phyloP scores from a whole-genome alignment of 352 stramenopile genomes.

The Globisporangium yorkense region DNA sequence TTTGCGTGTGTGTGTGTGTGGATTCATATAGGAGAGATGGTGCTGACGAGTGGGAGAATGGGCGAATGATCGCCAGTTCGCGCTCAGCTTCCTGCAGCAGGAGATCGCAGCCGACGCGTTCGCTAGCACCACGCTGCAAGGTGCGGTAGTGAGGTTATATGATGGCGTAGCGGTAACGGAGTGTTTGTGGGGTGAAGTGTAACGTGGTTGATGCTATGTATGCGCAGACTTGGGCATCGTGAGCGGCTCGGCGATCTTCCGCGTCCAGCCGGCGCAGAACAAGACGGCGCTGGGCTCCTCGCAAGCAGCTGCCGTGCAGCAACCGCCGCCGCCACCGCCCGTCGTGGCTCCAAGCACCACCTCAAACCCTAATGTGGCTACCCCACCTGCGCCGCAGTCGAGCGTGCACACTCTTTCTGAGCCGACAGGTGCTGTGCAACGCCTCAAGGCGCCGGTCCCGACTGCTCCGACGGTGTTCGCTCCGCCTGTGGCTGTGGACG shows the following conservation, averaged over 20 bases:
- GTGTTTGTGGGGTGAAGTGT: background rate
- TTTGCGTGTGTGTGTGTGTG: no score
- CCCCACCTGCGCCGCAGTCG: background rate
- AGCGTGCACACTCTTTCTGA: background rate
- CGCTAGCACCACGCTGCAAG: slow-evolving; percentile 55
- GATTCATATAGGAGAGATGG: no score
- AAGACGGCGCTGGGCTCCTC: background rate
- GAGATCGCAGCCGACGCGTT: slow-evolving; percentile 57
- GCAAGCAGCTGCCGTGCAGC: background rate
- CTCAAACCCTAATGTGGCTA: background rate
- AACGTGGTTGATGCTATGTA: background rate
- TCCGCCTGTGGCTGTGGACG: background rate
- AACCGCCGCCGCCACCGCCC: background rate
- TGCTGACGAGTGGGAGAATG: background rate
- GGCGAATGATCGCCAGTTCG: slow-evolving; percentile 31
- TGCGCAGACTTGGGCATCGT: slow-evolving; percentile 66
- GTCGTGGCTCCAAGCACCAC: no score
- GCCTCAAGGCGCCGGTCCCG: no score
- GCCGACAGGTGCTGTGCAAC: background rate
- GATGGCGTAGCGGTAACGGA: background rate
- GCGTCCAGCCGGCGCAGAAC: slow-evolving; percentile 29
- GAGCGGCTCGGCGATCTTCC: slow-evolving; percentile 83
- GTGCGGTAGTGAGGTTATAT: slow-evolving; percentile 13
- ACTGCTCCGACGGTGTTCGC: background rate
- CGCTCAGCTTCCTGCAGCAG: slow-evolving; percentile 70